Evolutionary conservation across 2,329 filamentous ascomycete species (phyloP).

Genomic region (Diaporthe sp.): DNA sequence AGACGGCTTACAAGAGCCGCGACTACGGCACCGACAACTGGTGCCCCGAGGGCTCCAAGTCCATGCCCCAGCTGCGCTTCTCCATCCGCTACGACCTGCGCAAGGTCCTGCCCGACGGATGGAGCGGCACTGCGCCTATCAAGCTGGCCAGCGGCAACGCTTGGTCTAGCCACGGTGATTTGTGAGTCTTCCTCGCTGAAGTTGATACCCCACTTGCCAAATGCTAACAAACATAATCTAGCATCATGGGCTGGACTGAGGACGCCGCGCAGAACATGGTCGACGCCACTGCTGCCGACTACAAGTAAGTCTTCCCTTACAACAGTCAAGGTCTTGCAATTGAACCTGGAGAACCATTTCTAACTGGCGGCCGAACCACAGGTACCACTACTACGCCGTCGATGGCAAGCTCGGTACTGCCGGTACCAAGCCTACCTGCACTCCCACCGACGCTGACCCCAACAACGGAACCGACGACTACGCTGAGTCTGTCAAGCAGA

Average conservation of each 20-base stretch:
- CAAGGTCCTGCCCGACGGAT: slow-evolving; percentile 54
- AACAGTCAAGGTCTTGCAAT: not conserved
- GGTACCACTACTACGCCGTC: slow-evolving; percentile 46
- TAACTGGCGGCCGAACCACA: not conserved
- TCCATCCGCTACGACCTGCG: slow-evolving; percentile 59
- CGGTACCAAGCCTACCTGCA: slow-evolving; percentile 52
- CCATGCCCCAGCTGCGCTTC: slow-evolving; percentile 60
- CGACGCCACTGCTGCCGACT: slow-evolving; percentile 46
- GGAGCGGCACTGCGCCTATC: slow-evolving; percentile 56
- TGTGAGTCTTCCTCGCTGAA: slow-evolving; percentile 40
- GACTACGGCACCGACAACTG: slow-evolving; percentile 51
- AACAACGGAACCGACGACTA: slow-evolving; percentile 55
- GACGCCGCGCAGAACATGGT: slow-evolving; percentile 59
- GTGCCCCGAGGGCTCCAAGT: slow-evolving; percentile 56
- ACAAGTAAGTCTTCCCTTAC: slow-evolving; percentile 45
- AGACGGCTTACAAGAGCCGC: slow-evolving; percentile 47
- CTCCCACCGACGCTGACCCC: slow-evolving; percentile 56
- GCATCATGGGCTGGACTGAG: slow-evolving; percentile 59
- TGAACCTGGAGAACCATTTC: not conserved
- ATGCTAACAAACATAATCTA: not conserved
- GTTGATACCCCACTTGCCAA: not conserved
- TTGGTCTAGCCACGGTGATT: slow-evolving; percentile 60
- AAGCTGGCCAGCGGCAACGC: slow-evolving; percentile 54
- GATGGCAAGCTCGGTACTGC: slow-evolving; percentile 52
- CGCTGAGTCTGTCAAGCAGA: slow-evolving; percentile 50